Base-by-base conservation (phyloP, 2,329 filamentous ascomycete genomes). In the Hymenoscyphus salicellus region DNA sequence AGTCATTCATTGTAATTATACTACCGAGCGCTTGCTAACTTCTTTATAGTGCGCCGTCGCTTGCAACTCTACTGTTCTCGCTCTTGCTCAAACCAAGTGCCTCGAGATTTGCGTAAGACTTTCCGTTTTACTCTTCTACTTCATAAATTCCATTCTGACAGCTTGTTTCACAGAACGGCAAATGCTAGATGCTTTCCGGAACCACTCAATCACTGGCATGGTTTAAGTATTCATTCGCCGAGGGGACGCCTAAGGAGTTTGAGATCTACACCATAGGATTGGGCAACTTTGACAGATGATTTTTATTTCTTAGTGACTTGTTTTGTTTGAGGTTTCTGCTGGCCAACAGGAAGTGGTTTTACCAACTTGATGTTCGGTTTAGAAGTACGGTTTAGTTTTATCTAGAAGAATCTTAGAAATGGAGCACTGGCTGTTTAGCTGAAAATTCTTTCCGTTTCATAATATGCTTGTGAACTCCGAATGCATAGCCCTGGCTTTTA, bases 51-150 rank as follows among this genome's bases (percentile, higher is more conserved):
- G 63, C 55, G 60, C 61, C 28, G 60, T 65, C 46, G 46, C 63
- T 46, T 65, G 63, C 56, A 65, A 65, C 60, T 65, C 63, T 17
- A 65, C 63, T 4, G 23, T 65, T 52, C 55, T 65, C 1, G 63
- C 63, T 60, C 41, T 65, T 28, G 63, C 41, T 55, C 63, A 65
- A 36, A 57, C 30, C 11, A 36, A 65, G 60, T 65, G 63, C 56
- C 56, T 65, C 17, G 8, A 65, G 36, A 46, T 65, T 26, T 65
- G 63, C 56, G 63, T 65, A 60, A 60, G 63, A 57, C 1, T 57
- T 55, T 6, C 14, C 49, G 10, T 16, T 33, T 11, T n/a, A 3
- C 7, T 8, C 20, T 30, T 32, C 11, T 26, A 23, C 46, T 14
- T 49, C 41, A 8, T 46, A 23, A 11, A 11, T 4, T 26, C 46